These are phyloP conservation scores for Talaromyces adpressus DNA, from an alignment of 495 filamentous ascomycete species.

Conservation along the genomic window DNA sequence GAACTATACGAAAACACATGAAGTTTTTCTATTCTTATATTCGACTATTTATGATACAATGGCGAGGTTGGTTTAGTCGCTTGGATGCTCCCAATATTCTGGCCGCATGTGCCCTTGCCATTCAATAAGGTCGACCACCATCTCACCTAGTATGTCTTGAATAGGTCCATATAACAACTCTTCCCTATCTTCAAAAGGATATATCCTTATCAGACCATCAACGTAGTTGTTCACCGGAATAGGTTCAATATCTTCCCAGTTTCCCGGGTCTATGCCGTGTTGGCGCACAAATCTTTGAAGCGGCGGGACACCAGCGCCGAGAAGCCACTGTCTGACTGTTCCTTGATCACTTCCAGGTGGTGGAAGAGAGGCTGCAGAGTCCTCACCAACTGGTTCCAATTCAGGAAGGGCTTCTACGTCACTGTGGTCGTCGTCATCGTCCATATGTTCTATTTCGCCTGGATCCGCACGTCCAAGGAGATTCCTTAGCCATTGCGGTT, in stretches of 20 bases:
- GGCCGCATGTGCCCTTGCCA: constrained; percentile 30
- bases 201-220: constrained; percentile 24
- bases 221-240: constrained; percentile 32
- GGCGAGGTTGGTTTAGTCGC: background rate
- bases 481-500: constrained; percentile 36
- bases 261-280: constrained; percentile 38
- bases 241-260: constrained; percentile 34
- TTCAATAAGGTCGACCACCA: constrained; percentile 35
- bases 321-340: constrained; percentile 31
- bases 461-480: constrained; percentile 32
- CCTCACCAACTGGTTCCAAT: constrained; percentile 8
- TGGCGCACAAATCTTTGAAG: constrained; percentile 33
- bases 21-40: background rate
- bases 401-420: constrained; percentile 4
- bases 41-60: background rate
- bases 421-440: constrained; percentile 8
- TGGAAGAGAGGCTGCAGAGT: constrained; percentile 12
- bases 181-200: constrained; percentile 21
- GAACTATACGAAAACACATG: background rate
- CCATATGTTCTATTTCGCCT: constrained; percentile 7
- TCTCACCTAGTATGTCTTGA: constrained; percentile 28
- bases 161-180: constrained; percentile 26
- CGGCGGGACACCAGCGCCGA: constrained; percentile 25
- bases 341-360: constrained; percentile 21
- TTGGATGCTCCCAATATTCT: constrained; percentile 1